Conservation (phyloP, 305 asterid species). For the Fraxinus platypoda region DNA sequence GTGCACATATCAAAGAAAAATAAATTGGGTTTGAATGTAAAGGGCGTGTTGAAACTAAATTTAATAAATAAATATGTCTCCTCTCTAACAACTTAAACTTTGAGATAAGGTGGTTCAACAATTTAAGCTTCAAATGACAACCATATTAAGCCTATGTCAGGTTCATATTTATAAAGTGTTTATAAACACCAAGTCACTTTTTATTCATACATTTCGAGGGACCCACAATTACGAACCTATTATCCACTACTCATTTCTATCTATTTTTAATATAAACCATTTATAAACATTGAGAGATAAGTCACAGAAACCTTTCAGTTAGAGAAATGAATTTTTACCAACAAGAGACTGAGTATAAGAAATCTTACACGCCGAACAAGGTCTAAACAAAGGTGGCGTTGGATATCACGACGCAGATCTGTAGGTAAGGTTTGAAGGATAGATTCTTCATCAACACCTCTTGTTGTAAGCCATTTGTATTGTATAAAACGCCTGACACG, state of each 20-base stretch:
- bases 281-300: not conserved
- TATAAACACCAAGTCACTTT: not conserved
- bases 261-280: not conserved
- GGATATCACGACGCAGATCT: conserved; percentile 75
- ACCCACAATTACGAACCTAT: not conserved
- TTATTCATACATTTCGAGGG: too few species aligned
- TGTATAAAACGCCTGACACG: conserved; percentile 66
- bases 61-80: not conserved
- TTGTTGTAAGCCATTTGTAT: conserved; percentile 74
- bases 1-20: not conserved
- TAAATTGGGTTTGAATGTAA: not conserved
- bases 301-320: not conserved
- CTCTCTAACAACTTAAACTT: not conserved
- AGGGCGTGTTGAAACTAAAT: not conserved
- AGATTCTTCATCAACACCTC: conserved; percentile 76
- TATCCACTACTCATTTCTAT: not conserved
- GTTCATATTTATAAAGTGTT: too few species aligned
- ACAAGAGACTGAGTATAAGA: not conserved
- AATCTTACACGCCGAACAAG: conserved; percentile 73
- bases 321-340: not conserved
- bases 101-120: not conserved
- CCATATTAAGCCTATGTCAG: not conserved
- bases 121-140: not conserved
- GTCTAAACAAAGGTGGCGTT: conserved; percentile 74
- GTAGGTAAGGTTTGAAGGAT: conserved; percentile 60